Evolutionary conservation across 148 eudicot species (phyloP).

Genomic region (Diospyros kaki): DNA sequence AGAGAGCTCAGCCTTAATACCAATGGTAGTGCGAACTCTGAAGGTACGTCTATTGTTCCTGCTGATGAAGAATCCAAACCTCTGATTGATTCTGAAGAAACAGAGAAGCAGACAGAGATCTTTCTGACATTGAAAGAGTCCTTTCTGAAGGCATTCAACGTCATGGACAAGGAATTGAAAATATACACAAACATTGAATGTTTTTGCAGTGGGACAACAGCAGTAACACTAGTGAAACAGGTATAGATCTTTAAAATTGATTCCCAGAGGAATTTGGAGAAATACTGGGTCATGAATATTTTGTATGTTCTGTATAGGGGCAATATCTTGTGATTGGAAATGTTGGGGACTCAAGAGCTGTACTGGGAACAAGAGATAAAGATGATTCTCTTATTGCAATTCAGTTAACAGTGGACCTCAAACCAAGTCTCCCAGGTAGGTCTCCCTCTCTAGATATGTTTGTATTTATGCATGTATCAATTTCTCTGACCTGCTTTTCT

Average conservation of each 20-base stretch:
- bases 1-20: constrained; percentile 55
- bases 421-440: constrained; percentile 94
- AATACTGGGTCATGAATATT: constrained; percentile 4
- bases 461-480: background rate
- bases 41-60: constrained; percentile 47
- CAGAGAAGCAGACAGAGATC: constrained; percentile 51
- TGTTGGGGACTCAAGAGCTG: constrained; percentile 92
- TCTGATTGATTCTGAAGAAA: constrained; percentile 42
- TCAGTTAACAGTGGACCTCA: constrained; percentile 94
- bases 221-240: constrained; percentile 88
- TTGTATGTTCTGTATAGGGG: constrained; percentile 42
- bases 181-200: constrained; percentile 65
- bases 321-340: constrained; percentile 82
- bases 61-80: constrained; percentile 56
- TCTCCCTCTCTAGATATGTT: background rate
- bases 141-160: constrained; percentile 80
- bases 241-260: constrained; percentile 25
- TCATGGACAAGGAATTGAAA: constrained; percentile 86
- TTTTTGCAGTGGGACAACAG: constrained; percentile 98
- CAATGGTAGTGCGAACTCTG: constrained; percentile 46
- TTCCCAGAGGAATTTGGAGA: background rate
- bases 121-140: constrained; percentile 69
- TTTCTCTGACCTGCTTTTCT: background rate
- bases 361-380: constrained; percentile 71
- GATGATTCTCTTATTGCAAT: constrained; percentile 61